These are phyloP conservation scores for Naganishia friedmannii DNA, from an alignment of 768 basidiomycete species.

Conservation along the genomic window DNA sequence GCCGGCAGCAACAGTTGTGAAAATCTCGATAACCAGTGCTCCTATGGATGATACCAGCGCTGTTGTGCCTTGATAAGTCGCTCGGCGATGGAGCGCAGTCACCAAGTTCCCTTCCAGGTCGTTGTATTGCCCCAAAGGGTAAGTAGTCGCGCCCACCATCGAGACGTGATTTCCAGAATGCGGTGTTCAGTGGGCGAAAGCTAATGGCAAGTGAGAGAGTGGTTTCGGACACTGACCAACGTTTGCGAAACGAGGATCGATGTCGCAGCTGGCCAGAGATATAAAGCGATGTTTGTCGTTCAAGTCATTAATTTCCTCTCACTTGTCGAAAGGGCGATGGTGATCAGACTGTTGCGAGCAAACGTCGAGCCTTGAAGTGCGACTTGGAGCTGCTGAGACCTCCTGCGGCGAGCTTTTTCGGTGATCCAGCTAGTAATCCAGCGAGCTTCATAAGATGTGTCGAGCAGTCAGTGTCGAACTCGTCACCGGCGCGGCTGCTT, in stretches of 20 bases:
- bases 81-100: neutral
- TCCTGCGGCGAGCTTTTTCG: too few relatives aligned
- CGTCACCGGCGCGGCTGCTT: too few relatives aligned
- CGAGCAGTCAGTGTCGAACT: too few relatives aligned
- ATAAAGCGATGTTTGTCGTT: too few relatives aligned
- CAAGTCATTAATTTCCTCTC: too few relatives aligned
- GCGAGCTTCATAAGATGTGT: too few relatives aligned
- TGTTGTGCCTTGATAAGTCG: neutral
- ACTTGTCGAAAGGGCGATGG: too few relatives aligned
- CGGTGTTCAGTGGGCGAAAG: neutral
- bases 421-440: too few relatives aligned
- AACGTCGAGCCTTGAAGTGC: too few relatives aligned
- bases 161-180: neutral
- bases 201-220: neutral
- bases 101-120: neutral
- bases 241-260: neutral
- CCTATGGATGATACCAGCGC: constrained; percentile 34
- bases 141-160: neutral
- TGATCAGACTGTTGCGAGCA: too few relatives aligned
- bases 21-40: constrained; percentile 37
- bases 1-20: constrained; percentile 38
- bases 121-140: neutral
- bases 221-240: neutral
- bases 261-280: neutral
- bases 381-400: too few relatives aligned